Base-by-base conservation (phyloP, 768 basidiomycete genomes). In the Boletus fagicola region DNA sequence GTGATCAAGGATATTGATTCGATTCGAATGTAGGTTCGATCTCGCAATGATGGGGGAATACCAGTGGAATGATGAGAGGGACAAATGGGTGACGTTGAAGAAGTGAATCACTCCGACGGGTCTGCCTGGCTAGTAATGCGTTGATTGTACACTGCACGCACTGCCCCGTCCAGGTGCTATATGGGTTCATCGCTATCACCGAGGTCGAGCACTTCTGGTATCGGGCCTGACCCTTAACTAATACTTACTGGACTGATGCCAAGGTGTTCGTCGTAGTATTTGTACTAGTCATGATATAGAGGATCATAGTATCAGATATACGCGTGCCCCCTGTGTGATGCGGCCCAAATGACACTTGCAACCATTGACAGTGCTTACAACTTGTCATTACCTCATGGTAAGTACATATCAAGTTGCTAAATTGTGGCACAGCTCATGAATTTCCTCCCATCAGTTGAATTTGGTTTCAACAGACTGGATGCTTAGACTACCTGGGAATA, bases 391-490 rank as follows among this genome's bases (percentile, higher is more conserved):
- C 33, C 24, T 38, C 57, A 52, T 40, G 30, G 10, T n/a, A 40
- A n/a, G 39, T 28, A n/a, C n/a, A n/a, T n/a, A 30, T 24, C 49
- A 39, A 50, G 6, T 33, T 40, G 35, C n/a, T 11, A 30, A 50
- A 35, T 52, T 35, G 15, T n/a, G n/a, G n/a, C n/a, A 26, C 35
- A n/a, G 4, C 16, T 16, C 24, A n/a, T 15, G 33, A 11, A 30
- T 54, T 43, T 28, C 22, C n/a, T 49, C 39, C 24, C 13, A 44
- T n/a, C 20, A 47, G 24, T 59, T 11, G 28, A 24, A 50, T 20
- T 40, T 51, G 49, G 31, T 46, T 43, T 22, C 35, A 30, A 39
- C 36, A 36, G 10, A 5, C 60, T 28, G 12, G 22, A 65, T 64
- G 63, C 20, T 59, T 24, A 33, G 42, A 53, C 39, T 55, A 44